Conservation (phyloP, 176 grass and related monocot genomes). For the sorghum (Sorghum bicolor) region DNA sequence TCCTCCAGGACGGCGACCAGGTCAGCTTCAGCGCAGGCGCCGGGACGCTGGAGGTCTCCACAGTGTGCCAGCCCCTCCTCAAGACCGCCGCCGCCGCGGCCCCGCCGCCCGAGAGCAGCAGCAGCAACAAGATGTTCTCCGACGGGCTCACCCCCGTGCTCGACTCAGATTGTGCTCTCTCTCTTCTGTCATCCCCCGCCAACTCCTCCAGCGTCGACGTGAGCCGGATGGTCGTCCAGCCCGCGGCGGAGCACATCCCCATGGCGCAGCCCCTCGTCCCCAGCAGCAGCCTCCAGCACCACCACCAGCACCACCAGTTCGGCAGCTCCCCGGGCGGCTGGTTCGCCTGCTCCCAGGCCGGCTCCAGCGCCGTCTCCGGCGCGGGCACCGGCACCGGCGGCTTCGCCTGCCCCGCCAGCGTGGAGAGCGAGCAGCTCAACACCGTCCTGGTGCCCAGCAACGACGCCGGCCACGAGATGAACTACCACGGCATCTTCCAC, state of each 20-base stretch:
- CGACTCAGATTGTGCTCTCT: constrained; percentile 81
- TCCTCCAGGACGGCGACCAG: constrained; percentile 52
- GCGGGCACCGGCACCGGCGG: background rate
- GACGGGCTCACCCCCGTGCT: constrained; percentile 40
- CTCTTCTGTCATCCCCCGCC: constrained; percentile 81
- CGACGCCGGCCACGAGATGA: constrained; percentile 39
- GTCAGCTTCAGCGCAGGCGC: constrained; percentile 29
- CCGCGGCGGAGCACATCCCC: constrained; percentile 36
- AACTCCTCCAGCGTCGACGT: constrained; percentile 58
- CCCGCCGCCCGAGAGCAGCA: constrained; percentile 48
- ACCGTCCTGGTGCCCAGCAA: constrained; percentile 35
- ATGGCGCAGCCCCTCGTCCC: constrained; percentile 43
- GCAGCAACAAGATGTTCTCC: constrained; percentile 59
- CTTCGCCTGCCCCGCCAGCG: constrained; percentile 41
- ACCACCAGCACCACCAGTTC: constrained; percentile 21
- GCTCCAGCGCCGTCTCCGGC: background rate
- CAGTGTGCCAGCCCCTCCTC: constrained; percentile 46
- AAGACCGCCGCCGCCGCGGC: background rate
- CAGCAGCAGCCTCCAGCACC: constrained; percentile 13
- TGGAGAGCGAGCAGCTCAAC: constrained; percentile 40
- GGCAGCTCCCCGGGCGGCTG: constrained; percentile 15
- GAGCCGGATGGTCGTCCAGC: constrained; percentile 41
- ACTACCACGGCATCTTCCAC: constrained; percentile 63
- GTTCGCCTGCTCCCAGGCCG: constrained; percentile 46
- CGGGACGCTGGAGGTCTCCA: constrained; percentile 1